phyloP scores from a whole-genome alignment of 2,329 filamentous ascomycete genomes.

The Ophiostoma sp. region DNA sequence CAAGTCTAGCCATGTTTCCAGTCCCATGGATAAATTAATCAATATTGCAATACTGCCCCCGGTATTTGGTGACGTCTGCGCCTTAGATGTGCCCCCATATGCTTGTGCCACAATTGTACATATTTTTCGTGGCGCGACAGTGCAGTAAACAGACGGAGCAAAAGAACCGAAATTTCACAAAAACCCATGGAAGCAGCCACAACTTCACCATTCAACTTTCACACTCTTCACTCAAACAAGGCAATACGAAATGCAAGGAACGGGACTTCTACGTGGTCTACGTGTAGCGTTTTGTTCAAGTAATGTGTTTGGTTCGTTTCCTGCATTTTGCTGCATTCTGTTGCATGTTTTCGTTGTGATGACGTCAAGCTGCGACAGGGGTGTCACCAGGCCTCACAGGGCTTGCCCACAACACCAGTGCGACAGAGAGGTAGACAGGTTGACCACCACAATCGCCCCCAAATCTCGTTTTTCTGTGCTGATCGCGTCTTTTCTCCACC shows the following conservation, averaged over 20 bases:
- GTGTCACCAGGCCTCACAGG: neutral
- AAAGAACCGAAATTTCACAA: neutral
- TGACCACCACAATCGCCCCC: neutral
- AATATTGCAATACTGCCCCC: too few species aligned
- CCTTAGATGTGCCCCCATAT: too few species aligned
- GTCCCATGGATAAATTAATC: too few species aligned
- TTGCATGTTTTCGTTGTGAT: neutral
- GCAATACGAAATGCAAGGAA: neutral
- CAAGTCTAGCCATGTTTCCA: too few species aligned
- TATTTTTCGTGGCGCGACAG: neutral
- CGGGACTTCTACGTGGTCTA: neutral
- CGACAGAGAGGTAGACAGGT: neutral
- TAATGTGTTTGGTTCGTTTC: neutral
- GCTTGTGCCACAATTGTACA: neutral
- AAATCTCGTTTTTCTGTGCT: neutral
- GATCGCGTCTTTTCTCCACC: slow-evolving; percentile 1
- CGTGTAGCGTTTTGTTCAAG: neutral
- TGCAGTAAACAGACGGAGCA: neutral
- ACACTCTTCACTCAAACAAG: neutral
- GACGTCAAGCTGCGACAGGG: slow-evolving; percentile 9
- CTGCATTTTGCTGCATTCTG: neutral
- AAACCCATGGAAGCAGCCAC: neutral
- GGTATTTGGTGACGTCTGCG: too few species aligned
- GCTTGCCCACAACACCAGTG: neutral
- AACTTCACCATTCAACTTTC: neutral